Base-by-base conservation (phyloP, 306 rosid genomes). In the Pyrus betulifolia region DNA sequence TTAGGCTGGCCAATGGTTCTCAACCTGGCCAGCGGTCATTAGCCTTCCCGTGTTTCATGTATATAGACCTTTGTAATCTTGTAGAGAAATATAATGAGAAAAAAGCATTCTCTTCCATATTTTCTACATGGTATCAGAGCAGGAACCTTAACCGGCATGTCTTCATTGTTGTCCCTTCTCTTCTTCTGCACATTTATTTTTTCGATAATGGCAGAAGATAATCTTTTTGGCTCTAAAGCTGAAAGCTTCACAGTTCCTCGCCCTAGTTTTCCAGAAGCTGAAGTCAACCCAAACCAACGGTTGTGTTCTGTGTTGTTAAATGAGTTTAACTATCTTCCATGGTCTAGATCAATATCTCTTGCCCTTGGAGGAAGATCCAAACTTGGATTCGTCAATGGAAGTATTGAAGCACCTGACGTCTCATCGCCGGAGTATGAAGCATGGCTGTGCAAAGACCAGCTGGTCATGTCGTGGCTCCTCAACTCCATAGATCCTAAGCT, bases 391-490 rank as follows among this genome's bases (percentile, higher is more conserved):
- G 13, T 35, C 46, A 65, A 65, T 35, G 49, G 49, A 57, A 57
- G 15, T 9, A 57, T 57, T 8, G 62, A 57, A 12, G 28, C 62
- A 57, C 71, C 21, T 10, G 2, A 40, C 7, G 1, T 18, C 9
- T 2, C 11, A 1, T 38, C 71, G 0, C 12, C 9, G 3, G 30
- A 10, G 22, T 67, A 40, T 35, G 51, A 67, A 2, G 51, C 60
- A 57, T 57, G 62, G 62, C 2, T 57, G 15, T 57, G 62, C 28
- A n/a, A n/a, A 57, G 62, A 57, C 62, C 22, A 62, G 23, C 18
- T 74, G 6, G 45, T 74, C 7, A 21, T 44, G 78, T 74, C 70
- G 4, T 74, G 78, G 69, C 65, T 61, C 15, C 59, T 59, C 13
- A 61, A 74, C 44, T 46, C 60, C 17, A 70, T 70, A 4, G 61